These are phyloP conservation scores for Buxus sempervirens DNA, from an alignment of 164 flowering plant species.

Conservation along the genomic window DNA sequence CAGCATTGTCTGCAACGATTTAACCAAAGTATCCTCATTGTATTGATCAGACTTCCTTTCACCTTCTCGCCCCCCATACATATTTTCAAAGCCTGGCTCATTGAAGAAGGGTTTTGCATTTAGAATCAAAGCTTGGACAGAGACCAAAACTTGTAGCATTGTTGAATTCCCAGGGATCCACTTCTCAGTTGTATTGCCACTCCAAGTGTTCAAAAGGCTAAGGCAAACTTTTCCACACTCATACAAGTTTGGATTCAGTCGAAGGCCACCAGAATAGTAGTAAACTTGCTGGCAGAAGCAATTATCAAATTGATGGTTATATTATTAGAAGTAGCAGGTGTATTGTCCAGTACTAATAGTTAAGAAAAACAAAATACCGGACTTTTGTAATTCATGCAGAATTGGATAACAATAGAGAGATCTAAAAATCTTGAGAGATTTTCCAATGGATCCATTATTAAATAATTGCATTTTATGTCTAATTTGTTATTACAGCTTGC, in stretches of 20 bases:
- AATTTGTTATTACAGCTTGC: too few species aligned
- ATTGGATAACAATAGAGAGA: too few species aligned
- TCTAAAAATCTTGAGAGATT: too few species aligned
- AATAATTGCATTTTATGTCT: too few species aligned
- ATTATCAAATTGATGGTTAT: conserved; percentile 10
- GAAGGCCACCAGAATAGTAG: conserved; percentile 79
- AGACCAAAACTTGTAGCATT: conserved; percentile 79
- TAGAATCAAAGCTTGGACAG: conserved; percentile 82
- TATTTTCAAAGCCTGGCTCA: conserved; percentile 66
- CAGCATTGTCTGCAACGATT: conserved; percentile 68
- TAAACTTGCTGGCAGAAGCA: conserved; percentile 51
- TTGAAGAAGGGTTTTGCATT: conserved; percentile 84
- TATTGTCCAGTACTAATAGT: too few species aligned
- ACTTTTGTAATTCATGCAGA: too few species aligned
- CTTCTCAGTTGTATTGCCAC: conserved; percentile 51
- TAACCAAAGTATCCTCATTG: conserved; percentile 55
- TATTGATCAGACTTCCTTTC: conserved; percentile 50
- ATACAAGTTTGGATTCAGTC: conserved; percentile 83
- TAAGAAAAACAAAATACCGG: too few species aligned
- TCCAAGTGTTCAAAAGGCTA: conserved; percentile 90
- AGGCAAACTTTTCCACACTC: conserved; percentile 84
- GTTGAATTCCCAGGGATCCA: conserved; percentile 77
- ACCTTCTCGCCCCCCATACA: conserved; percentile 38
- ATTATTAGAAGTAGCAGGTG: background rate
- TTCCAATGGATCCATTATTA: too few species aligned